Percentiles rank a stretch among this genome's conserved stretches.
These are phyloP conservation scores for Xylaria hypoxylon DNA, from an alignment of 2,329 filamentous ascomycete species.

Conservation along the genomic window DNA sequence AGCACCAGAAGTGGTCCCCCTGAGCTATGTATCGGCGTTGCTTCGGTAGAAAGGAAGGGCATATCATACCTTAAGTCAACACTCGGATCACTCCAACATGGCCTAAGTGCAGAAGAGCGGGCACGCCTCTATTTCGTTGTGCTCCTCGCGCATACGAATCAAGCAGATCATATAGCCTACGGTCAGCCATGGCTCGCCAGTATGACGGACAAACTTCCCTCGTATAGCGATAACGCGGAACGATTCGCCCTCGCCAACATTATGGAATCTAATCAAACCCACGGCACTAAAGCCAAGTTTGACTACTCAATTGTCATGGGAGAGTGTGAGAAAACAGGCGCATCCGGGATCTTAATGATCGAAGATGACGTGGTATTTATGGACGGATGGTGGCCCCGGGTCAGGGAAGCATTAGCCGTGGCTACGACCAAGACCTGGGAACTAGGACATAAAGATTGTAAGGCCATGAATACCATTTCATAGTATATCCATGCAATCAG, in stretches of 20 bases:
- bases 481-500: neutral
- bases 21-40: conserved; percentile 42
- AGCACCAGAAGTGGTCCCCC: conserved; percentile 13
- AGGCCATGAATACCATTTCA: conserved; percentile 1
- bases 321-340: conserved; percentile 41
- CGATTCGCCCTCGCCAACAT: conserved; percentile 7
- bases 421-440: conserved; percentile 40
- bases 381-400: conserved; percentile 45
- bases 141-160: conserved; percentile 44
- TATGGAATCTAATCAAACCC: conserved; percentile 29
- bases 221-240: conserved; percentile 39
- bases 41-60: conserved; percentile 40
- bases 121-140: conserved; percentile 39
- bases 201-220: conserved; percentile 43
- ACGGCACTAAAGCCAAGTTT: conserved; percentile 41
- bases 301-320: conserved; percentile 44
- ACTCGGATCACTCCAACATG: conserved; percentile 43
- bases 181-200: conserved; percentile 41
- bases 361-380: conserved; percentile 48
- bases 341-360: conserved; percentile 42
- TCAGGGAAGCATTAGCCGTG: conserved; percentile 35
- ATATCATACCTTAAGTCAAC: conserved; percentile 43
- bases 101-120: conserved; percentile 35
- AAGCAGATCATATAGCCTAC: conserved; percentile 38
- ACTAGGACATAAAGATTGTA: conserved; percentile 39